A percentile compares a stretch with the other conserved stretches of the same genome.
Conservation (phyloP, 768 basidiomycete genomes). For the Pulveroboletus sp. region DNA sequence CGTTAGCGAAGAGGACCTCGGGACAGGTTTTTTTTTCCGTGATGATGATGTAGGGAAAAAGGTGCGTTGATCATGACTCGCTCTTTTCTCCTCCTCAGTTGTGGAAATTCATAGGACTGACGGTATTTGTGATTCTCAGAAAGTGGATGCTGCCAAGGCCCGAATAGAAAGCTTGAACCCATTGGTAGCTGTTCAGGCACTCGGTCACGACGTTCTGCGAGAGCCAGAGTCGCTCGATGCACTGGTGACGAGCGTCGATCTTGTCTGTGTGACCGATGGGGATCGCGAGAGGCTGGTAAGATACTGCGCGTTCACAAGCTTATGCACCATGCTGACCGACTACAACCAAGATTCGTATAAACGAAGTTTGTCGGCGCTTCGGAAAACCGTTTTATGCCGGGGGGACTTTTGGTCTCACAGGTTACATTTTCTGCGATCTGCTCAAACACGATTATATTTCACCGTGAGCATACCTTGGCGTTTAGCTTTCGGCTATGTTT, state of each 20-base stretch:
- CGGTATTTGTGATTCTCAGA: conserved; percentile 44
- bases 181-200: conserved; percentile 76
- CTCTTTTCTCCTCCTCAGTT: conserved; percentile 19
- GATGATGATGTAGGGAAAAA: conserved; percentile 91
- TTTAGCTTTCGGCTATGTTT: conserved; percentile 6
- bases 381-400: conserved; percentile 88
- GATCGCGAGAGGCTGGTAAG: conserved; percentile 69
- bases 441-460: conserved; percentile 82
- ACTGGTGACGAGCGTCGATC: conserved; percentile 65
- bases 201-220: conserved; percentile 48
- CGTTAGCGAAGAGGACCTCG: conserved; percentile 83
- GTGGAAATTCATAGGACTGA: conserved; percentile 39
- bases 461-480: conserved; percentile 54
- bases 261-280: conserved; percentile 87
- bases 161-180: conserved; percentile 91
- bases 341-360: conserved; percentile 62
- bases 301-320: conserved; percentile 7
- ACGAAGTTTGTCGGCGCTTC: conserved; percentile 72
- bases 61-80: conserved; percentile 39
- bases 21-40: conserved; percentile 89
- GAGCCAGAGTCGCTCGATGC: conserved; percentile 53
- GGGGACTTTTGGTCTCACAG: conserved; percentile 84
- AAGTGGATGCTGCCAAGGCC: conserved; percentile 79
- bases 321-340: conserved; percentile 4
- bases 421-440: conserved; percentile 95